Conservation (phyloP, 163 green algal genomes). For the Scenedesmus sp. region DNA sequence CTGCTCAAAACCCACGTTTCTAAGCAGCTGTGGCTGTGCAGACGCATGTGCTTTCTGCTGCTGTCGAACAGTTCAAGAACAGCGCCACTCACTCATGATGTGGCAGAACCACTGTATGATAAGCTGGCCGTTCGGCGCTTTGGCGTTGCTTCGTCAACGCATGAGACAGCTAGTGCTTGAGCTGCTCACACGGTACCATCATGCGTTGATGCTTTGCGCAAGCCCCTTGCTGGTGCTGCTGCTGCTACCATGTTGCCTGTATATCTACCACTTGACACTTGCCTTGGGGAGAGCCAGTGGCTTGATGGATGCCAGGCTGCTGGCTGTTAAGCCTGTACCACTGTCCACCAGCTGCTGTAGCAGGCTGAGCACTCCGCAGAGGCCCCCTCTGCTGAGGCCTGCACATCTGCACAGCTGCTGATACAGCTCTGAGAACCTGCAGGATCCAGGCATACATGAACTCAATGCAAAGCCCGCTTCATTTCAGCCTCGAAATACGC, state of each 20-base stretch:
- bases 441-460: neutral
- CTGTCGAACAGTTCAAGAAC: neutral
- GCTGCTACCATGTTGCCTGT: neutral
- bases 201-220: neutral
- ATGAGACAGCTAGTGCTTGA: no score
- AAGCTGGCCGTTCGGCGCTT: neutral
- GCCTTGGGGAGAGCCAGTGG: slow-evolving; percentile 40
- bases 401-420: neutral
- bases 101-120: neutral
- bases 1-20: neutral
- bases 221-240: neutral
- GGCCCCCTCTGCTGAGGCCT: slow-evolving; percentile 16
- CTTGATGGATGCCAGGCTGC: slow-evolving; percentile 6
- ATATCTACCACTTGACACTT: neutral
- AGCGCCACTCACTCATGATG: neutral
- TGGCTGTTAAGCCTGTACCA: neutral
- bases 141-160: no score
- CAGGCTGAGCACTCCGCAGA: slow-evolving; percentile 25
- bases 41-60: neutral
- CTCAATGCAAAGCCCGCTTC: neutral
- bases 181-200: no score
- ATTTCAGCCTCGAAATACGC: no score
- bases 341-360: slow-evolving; percentile 37
- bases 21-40: neutral
- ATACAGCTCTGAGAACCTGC: slow-evolving; percentile 47